These are phyloP conservation scores for Amaranthus cruentus DNA, from an alignment of 148 eudicot genomes.

Conservation along the genomic window DNA sequence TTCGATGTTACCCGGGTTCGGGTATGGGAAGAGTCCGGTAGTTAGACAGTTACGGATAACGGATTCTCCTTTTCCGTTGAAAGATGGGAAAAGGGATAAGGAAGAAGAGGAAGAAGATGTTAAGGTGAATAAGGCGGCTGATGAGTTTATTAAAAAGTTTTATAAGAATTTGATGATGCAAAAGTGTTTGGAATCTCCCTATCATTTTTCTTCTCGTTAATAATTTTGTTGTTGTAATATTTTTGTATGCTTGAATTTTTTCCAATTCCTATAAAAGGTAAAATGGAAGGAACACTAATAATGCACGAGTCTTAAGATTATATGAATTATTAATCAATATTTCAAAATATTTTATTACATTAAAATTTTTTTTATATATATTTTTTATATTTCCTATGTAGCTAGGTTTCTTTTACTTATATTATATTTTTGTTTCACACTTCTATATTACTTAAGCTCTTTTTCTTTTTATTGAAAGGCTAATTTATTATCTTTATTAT, in stretches of 20 bases:
- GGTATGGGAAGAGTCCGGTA: slow-evolving; percentile 31
- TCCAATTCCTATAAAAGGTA: background rate
- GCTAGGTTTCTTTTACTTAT: too few relatives aligned
- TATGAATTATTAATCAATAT: background rate
- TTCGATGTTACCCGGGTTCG: slow-evolving; percentile 38
- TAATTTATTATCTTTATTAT: too few relatives aligned
- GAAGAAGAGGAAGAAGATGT: slow-evolving; percentile 34
- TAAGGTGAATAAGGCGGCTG: slow-evolving; percentile 60
- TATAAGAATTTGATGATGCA: slow-evolving; percentile 56
- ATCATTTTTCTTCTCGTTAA: slow-evolving; percentile 31
- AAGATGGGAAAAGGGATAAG: slow-evolving; percentile 23
- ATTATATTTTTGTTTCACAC: too few relatives aligned
- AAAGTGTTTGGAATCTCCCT: slow-evolving; percentile 45
- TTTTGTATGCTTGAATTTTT: background rate
- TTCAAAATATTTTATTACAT: background rate
- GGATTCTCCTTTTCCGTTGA: slow-evolving; percentile 66
- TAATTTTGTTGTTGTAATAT: background rate
- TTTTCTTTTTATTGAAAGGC: too few relatives aligned
- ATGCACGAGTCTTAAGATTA: too few relatives aligned
- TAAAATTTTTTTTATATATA: too few relatives aligned
- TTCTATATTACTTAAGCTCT: too few relatives aligned
- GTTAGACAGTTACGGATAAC: slow-evolving; percentile 60
- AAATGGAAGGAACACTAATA: background rate
- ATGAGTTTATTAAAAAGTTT: slow-evolving; percentile 63
- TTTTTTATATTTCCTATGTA: too few relatives aligned